Percentiles rank a stretch among this genome's conserved stretches.
These are phyloP conservation scores for Verticillium nonalfalfae DNA, from an alignment of 2,329 filamentous ascomycete species.

Conservation along the genomic window DNA sequence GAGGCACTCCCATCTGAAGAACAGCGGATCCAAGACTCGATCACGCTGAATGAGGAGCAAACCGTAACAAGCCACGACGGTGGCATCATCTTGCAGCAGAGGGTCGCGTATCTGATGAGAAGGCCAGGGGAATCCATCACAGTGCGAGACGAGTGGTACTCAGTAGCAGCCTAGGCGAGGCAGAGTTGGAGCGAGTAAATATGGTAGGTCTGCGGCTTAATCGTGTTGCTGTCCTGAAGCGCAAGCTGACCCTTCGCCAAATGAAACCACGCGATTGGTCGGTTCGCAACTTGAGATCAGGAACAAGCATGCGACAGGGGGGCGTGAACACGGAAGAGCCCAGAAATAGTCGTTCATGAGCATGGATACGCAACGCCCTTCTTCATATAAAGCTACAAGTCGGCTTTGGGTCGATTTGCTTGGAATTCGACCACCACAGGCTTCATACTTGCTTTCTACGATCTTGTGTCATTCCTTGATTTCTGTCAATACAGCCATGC, in stretches of 20 bases:
- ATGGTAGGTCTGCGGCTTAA: background rate
- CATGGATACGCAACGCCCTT: background rate
- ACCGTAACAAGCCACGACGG: background rate
- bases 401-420: background rate
- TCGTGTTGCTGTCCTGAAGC: too few species aligned
- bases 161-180: background rate
- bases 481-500: background rate
- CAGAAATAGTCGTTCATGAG: background rate
- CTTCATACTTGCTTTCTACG: background rate
- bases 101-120: slow-evolving; percentile 5
- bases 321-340: background rate
- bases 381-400: background rate
- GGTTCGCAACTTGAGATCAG: background rate
- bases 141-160: slow-evolving; percentile 2
- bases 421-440: background rate
- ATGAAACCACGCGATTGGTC: background rate
- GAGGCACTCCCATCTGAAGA: slow-evolving; percentile 17
- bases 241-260: too few species aligned
- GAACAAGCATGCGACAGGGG: background rate
- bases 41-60: background rate
- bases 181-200: background rate
- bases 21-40: slow-evolving; percentile 17
- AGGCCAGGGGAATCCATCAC: slow-evolving; percentile 1
- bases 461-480: background rate
- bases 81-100: background rate